A percentile compares a stretch with the other conserved stretches of the same genome.
These are phyloP conservation scores for Pichia eremophila DNA, from an alignment of 805 yeast genomes.

Conservation along the genomic window DNA sequence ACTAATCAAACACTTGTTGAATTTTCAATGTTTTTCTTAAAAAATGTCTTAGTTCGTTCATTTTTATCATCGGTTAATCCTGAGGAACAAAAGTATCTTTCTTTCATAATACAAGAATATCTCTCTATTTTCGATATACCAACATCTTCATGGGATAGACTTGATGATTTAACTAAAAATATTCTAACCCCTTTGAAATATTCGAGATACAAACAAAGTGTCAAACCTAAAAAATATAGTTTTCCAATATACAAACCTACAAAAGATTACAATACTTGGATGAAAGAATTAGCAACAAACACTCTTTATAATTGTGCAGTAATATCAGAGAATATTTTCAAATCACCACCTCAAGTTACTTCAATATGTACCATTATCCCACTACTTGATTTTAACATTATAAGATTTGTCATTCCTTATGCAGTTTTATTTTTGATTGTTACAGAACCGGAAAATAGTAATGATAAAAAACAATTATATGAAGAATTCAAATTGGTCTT, in stretches of 20 bases:
- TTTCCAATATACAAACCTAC: constrained; percentile 60
- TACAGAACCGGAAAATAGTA: constrained; percentile 24
- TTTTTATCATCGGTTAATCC: constrained; percentile 91
- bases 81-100: constrained; percentile 68
- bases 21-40: constrained; percentile 57
- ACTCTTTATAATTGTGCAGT: constrained; percentile 38
- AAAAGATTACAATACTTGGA: constrained; percentile 61
- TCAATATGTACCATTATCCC: constrained; percentile 7
- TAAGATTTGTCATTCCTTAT: constrained; percentile 70
- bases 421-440: constrained; percentile 52
- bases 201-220: constrained; percentile 51
- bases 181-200: constrained; percentile 67
- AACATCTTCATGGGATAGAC: constrained; percentile 40
- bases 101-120: constrained; percentile 83
- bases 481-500: constrained; percentile 56
- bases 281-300: constrained; percentile 58
- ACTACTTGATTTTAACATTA: constrained; percentile 48
- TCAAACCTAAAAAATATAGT: constrained; percentile 32
- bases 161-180: constrained; percentile 58
- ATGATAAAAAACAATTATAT: constrained; percentile 35
- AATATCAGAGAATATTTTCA: constrained; percentile 6
- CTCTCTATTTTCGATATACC: constrained; percentile 26
- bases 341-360: not conserved
- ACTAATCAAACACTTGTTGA: constrained; percentile 38
- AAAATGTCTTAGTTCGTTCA: constrained; percentile 64